Evolutionary conservation across 768 basidiomycete species (phyloP), one percentile per base, ranked within the genome.

Genomic region (Phaffia tasmanica): DNA sequence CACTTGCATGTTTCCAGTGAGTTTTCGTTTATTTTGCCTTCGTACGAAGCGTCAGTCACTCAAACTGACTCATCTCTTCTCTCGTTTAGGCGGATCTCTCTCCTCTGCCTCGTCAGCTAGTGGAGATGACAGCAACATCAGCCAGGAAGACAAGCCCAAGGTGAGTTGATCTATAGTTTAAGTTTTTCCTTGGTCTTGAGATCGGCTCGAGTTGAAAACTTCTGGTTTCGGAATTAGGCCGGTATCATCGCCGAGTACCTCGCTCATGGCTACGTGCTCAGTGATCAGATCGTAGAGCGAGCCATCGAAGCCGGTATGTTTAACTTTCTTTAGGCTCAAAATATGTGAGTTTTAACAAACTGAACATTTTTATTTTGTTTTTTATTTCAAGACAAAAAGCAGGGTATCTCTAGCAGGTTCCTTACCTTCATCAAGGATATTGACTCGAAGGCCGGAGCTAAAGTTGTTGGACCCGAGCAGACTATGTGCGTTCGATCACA

Each of bases 351-450:
- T n/a, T n/a, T n/a, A n/a, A n/a, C n/a, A n/a, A n/a, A n/a, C 78
- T 79, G 64, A 65, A 77, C 73, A 25, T 8, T 15, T 14, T 35
- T 30, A 3, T 35, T 18, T 23, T 1, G 21, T 18, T 53, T 47
- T 46, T 27, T 14, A 8, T 23, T 9, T 55, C 21, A 32, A 42
- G 62, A 60, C 51, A 85, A 79, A 63, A 84, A 88, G 74, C 85
- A 88, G 69, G 94, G 94, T 25, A 98, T 99, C 71, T 93, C 90
- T 2, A 79, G 81, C 65, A 82, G 83, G 50, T 97, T 98, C 82
- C 77, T 95, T 46, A 75, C 79, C 35, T 98, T 89, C 78, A 82
- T 97, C 76, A 79, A 83, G 35, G 75, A 78, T 15, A 73, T 98
- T 55, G 91, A 95, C 77, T 79, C 80, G 48, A 80, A 81, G 14